Percentiles rank a stretch among this genome's conserved stretches.
Evolutionary conservation across 2,329 filamentous ascomycete genomes (phyloP).

Genomic region (Graphilbum ipis-grandicollis): DNA sequence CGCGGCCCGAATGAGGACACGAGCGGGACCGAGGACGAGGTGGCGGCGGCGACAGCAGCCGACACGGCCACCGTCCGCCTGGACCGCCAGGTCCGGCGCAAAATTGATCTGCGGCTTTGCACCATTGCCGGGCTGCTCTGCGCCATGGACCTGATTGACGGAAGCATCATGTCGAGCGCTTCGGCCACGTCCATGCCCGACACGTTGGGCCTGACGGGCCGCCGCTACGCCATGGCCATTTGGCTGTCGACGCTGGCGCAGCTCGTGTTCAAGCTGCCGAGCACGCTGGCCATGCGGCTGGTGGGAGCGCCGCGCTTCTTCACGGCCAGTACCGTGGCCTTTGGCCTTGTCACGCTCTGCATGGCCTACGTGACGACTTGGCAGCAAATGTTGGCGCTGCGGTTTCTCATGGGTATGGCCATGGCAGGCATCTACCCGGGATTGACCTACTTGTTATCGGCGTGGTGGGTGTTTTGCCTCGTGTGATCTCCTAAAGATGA

Average conservation of each 20-base stretch:
- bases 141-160: slow-evolving; percentile 1
- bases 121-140: neutral
- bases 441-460: neutral
- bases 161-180: slow-evolving; percentile 1
- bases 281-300: neutral
- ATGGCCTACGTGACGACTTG: neutral
- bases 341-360: neutral
- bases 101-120: neutral
- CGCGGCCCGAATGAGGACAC: no score
- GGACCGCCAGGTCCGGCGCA: neutral
- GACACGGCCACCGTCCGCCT: neutral
- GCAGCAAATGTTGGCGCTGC: neutral
- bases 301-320: neutral
- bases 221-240: neutral
- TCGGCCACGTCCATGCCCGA: slow-evolving; percentile 1
- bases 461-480: no score
- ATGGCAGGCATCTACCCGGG: slow-evolving; percentile 1
- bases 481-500: neutral
- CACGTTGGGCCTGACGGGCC: neutral
- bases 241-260: neutral
- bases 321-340: neutral
- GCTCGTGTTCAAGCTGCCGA: neutral
- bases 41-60: no score
- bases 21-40: no score
- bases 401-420: neutral